Evolutionary conservation across 2,329 filamentous ascomycete genomes (phyloP).

Genomic region (Pseudofabraea citricarpa): DNA sequence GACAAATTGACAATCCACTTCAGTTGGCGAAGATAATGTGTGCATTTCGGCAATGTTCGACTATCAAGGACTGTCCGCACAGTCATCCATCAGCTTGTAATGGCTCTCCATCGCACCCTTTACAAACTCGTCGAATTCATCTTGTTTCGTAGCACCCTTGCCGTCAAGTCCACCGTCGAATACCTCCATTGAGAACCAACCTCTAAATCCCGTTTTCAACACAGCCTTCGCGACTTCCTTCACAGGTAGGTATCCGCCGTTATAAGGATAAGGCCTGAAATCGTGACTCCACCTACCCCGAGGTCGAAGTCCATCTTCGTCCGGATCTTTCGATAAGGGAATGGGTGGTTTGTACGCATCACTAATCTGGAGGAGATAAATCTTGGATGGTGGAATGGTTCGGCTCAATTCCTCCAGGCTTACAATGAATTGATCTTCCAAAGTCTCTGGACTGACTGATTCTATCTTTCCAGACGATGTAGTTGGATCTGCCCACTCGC

Average conservation of each 20-base stretch:
- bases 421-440: slow-evolving; percentile 44
- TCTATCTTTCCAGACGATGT: slow-evolving; percentile 56
- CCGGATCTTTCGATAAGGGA: slow-evolving; percentile 40
- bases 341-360: slow-evolving; percentile 63
- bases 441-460: slow-evolving; percentile 28
- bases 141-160: slow-evolving; percentile 44
- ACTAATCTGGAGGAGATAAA: slow-evolving; percentile 69
- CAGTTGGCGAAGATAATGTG: too few relatives aligned
- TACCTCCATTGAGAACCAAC: slow-evolving; percentile 64
- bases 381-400: slow-evolving; percentile 62
- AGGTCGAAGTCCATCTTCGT: slow-evolving; percentile 51
- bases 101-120: slow-evolving; percentile 39
- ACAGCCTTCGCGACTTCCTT: slow-evolving; percentile 61
- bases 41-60: neutral
- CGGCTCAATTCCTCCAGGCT: slow-evolving; percentile 52
- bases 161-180: slow-evolving; percentile 58
- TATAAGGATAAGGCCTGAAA: slow-evolving; percentile 63
- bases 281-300: slow-evolving; percentile 68
- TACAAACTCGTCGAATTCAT: slow-evolving; percentile 40
- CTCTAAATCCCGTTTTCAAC: slow-evolving; percentile 58
- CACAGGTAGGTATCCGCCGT: slow-evolving; percentile 67
- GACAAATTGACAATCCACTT: too few relatives aligned
- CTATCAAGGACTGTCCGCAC: slow-evolving; percentile 17
- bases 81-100: slow-evolving; percentile 35
- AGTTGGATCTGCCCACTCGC: slow-evolving; percentile 69